These are phyloP conservation scores for Aspergillus fumigatus DNA, from an alignment of 2,329 filamentous ascomycete species.

Conservation along the genomic window DNA sequence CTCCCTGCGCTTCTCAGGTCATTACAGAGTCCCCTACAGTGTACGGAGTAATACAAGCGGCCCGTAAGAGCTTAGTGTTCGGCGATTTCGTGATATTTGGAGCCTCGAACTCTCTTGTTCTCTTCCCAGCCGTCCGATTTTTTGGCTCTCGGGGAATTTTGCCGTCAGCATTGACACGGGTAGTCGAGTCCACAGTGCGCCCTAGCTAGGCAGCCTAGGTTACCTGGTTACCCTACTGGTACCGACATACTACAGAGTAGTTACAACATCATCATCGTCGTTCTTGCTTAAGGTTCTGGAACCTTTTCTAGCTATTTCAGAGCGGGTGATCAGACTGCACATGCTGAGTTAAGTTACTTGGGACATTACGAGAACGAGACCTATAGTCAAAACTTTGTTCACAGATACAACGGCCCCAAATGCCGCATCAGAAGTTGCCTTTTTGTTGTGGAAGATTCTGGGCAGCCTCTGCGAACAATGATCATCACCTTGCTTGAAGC, in stretches of 20 bases:
- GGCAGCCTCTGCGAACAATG: too few relatives aligned
- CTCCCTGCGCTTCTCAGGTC: not conserved
- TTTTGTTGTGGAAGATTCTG: too few relatives aligned
- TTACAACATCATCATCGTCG: not conserved
- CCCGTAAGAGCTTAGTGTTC: not conserved
- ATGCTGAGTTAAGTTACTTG: conserved; percentile 8
- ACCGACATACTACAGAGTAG: too few relatives aligned
- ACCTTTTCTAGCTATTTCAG: conserved; percentile 31
- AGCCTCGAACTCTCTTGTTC: not conserved
- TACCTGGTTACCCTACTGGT: too few relatives aligned
- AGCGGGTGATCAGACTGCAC: conserved; percentile 28
- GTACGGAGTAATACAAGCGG: too few relatives aligned
- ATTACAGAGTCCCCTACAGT: too few relatives aligned
- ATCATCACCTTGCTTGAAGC: conserved; percentile 1
- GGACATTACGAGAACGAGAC: too few relatives aligned
- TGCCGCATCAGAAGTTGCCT: too few relatives aligned
- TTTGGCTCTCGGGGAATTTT: not conserved
- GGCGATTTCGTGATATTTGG: not conserved
- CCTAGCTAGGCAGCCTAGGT: not conserved
- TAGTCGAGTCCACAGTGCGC: not conserved
- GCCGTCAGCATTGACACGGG: not conserved
- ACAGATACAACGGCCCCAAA: too few relatives aligned
- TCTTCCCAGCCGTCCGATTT: not conserved
- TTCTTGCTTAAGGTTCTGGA: conserved; percentile 5
- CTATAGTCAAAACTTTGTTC: too few relatives aligned